These are phyloP conservation scores for Euphrasia confusa DNA, from an alignment of 257 asterid genomes.

Conservation along the genomic window DNA sequence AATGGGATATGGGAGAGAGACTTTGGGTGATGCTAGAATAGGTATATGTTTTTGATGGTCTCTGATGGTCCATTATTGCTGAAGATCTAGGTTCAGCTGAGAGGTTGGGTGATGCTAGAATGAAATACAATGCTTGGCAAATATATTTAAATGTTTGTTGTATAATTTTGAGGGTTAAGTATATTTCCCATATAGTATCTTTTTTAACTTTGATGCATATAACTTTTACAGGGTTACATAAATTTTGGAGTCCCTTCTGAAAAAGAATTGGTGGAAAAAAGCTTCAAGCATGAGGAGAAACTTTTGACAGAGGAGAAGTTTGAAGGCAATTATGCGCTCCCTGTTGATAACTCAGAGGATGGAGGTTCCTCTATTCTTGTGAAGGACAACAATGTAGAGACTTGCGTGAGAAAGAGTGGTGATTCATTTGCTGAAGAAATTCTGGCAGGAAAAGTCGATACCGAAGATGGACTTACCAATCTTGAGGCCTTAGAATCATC, in stretches of 20 bases:
- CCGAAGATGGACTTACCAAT: conserved; percentile 30
- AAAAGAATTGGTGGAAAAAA: conserved; percentile 42
- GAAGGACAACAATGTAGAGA: conserved; percentile 44
- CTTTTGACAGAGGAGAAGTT: conserved; percentile 45
- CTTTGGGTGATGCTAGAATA: too few species aligned
- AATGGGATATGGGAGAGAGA: conserved; percentile 2
- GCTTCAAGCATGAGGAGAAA: conserved; percentile 47
- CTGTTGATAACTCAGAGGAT: conserved; percentile 57
- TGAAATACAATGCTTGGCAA: conserved; percentile 9
- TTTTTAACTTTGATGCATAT: conserved; percentile 18
- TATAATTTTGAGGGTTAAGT: conserved; percentile 14
- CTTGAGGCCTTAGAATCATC: conserved; percentile 36
- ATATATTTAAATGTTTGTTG: conserved; percentile 16
- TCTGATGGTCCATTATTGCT: too few species aligned
- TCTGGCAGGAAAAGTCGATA: conserved; percentile 26
- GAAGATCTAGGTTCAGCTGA: neutral
- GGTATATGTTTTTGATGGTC: too few species aligned
- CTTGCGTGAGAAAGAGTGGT: conserved; percentile 36
- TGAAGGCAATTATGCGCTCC: conserved; percentile 38
- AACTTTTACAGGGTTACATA: conserved; percentile 70
- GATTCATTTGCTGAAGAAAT: conserved; percentile 38
- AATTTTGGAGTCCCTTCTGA: conserved; percentile 85
- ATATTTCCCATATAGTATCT: conserved; percentile 12
- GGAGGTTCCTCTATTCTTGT: conserved; percentile 65
- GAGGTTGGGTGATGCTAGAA: conserved; percentile 11